Evolutionary conservation across 129 eudicot species (phyloP), one percentile per base, ranked within the genome.

Genomic region (Lactuca sativa): DNA sequence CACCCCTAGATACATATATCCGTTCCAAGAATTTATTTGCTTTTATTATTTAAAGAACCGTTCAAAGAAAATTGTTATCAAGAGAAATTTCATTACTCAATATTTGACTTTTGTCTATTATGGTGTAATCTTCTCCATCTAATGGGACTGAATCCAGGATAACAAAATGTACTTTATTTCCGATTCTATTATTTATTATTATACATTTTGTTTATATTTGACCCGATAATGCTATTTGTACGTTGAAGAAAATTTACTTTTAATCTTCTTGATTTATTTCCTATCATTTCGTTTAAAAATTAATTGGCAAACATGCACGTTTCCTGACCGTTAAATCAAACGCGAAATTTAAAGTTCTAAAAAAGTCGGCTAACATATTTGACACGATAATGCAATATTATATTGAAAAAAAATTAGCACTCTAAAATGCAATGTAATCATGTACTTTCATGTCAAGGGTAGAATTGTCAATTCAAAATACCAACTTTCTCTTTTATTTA

Each of bases 401-500:
- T 64, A 17, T 16, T 30, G 59, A n/a, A n/a, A 21, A 32, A 57
- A 13, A 56, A 1, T 13, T 32, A 3, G 3, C 44, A 2, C 3
- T 37, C 4, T 59, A 4, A 5, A 56, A 6, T 30, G 6, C 5
- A 40, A 18, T 6, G 41, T 41, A 33, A 25, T 5, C 37, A 2
- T 15, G 1, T 11, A 5, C 0, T 64, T 32, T 3, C 17, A 58
- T 5, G 7, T 18, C 74, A 69, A 44, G 60, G 61, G 37, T 60
- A 70, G 8, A 70, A 53, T 38, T 21, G 66, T 64, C 71, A 64
- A 30, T 56, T 64, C 1, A 74, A 34, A 9, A 25, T 6, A 59
- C 18, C 64, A 59, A 57, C 43, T 33, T 55, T 59, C 40, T 32
- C 31, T 61, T 8, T 1, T 44, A 44, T 44, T 44, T 0, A 44